Conservation (phyloP, 2,329 filamentous ascomycete species). For the Beauveria australis region DNA sequence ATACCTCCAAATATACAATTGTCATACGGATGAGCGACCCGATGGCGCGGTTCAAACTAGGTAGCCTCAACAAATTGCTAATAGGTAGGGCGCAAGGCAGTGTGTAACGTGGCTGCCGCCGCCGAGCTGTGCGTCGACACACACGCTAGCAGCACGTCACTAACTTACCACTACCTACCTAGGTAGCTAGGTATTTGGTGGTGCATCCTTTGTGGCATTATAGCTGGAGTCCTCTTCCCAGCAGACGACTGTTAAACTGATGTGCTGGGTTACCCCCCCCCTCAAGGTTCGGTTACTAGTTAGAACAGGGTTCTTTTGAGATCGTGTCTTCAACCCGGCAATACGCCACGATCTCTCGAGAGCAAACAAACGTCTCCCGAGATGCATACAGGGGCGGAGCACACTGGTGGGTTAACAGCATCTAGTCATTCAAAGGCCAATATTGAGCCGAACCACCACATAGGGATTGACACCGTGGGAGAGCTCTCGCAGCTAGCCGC, state of each 20-base stretch:
- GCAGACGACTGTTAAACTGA: not conserved
- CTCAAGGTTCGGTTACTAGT: not conserved
- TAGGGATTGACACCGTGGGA: no score
- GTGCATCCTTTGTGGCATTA: not conserved
- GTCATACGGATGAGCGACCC: not conserved
- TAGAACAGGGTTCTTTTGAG: not conserved
- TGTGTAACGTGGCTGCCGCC: not conserved
- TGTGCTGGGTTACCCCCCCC: not conserved
- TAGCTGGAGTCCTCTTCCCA: not conserved
- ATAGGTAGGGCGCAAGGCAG: not conserved
- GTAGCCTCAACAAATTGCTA: not conserved
- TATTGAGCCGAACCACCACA: no score
- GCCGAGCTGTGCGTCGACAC: not conserved
- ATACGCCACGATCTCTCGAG: conserved; percentile 8
- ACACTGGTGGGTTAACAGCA: not conserved
- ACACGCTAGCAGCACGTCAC: not conserved
- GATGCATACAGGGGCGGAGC: conserved; percentile 1
- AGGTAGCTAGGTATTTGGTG: not conserved
- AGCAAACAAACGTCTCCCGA: not conserved
- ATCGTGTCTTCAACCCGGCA: conserved; percentile 1
- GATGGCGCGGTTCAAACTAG: not conserved
- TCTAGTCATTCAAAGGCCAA: not conserved
- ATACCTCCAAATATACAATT: not conserved
- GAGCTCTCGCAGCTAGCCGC: no score
- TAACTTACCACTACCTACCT: not conserved